Evolutionary conservation across 208 protist genomes (phyloP).

Genomic region (Vickermania spadyakhi): DNA sequence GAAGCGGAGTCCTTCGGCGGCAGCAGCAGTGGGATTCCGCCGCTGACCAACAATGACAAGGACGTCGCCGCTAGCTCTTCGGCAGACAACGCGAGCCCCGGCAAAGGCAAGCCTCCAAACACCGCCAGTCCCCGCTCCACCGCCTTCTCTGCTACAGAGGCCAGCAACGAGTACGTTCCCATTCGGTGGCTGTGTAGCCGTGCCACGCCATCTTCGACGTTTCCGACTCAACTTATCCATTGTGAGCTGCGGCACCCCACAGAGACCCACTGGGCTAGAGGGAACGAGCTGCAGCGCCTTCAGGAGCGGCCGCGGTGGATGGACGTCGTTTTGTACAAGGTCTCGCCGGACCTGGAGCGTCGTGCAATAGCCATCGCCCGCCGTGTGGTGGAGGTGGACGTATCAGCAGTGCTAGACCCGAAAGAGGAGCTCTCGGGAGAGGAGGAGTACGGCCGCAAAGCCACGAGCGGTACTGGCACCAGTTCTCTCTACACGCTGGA

Average conservation of each 20-base stretch:
- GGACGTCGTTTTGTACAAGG: slow-evolving; percentile 13
- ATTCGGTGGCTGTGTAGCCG: slow-evolving; percentile 18
- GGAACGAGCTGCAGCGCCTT: slow-evolving; percentile 5
- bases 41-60: background rate
- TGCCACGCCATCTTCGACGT: slow-evolving; percentile 26
- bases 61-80: background rate
- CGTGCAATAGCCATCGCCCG: slow-evolving; percentile 20
- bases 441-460: background rate
- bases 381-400: slow-evolving; percentile 38
- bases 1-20: background rate
- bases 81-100: background rate
- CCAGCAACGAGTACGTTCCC: no score
- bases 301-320: slow-evolving; percentile 14
- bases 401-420: slow-evolving; percentile 7
- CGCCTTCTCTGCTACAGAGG: background rate
- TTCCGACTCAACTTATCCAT: slow-evolving; percentile 49
- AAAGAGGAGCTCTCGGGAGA: background rate
- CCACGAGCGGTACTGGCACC: slow-evolving; percentile 11
- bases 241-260: slow-evolving; percentile 45
- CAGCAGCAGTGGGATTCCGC: background rate
- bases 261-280: background rate
- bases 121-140: background rate
- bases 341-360: background rate
- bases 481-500: slow-evolving; percentile 30
- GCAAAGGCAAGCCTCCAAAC: background rate